A percentile compares a stretch with the other conserved stretches of the same genome.
phyloP scores from a whole-genome alignment of 2,329 filamentous ascomycete species.

The Colletotrichum sp. region DNA sequence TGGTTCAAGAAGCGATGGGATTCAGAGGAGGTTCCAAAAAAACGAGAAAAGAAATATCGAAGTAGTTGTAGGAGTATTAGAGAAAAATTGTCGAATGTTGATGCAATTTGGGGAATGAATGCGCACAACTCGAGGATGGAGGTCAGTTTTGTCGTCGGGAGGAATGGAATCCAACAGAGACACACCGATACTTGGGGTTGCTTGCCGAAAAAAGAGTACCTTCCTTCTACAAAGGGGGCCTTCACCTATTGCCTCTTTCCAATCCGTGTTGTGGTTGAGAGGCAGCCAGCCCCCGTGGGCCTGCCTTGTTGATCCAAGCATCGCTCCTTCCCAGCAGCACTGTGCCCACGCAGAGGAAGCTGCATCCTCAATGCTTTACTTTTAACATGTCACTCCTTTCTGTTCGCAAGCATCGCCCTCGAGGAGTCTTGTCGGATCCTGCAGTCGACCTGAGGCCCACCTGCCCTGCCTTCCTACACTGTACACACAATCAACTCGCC shows the following conservation, averaged over 20 bases:
- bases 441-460: neutral
- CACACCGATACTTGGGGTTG: neutral
- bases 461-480: neutral
- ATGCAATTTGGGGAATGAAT: neutral
- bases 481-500: neutral
- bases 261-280: neutral
- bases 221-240: neutral
- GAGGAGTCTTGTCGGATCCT: neutral
- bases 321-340: neutral
- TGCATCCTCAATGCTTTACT: neutral
- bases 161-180: neutral
- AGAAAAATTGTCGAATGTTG: rapidly evolving
- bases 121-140: neutral
- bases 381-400: neutral
- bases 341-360: neutral
- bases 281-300: neutral
- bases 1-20: neutral
- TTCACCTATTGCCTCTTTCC: neutral
- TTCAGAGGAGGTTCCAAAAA: neutral
- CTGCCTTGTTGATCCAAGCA: neutral
- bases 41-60: neutral
- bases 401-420: neutral
- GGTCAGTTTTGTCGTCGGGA: neutral
- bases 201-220: neutral
- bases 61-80: neutral